Evolutionary conservation across 805 yeast genomes (phyloP).

Genomic region (Zygotorulaspora chibaensis): DNA sequence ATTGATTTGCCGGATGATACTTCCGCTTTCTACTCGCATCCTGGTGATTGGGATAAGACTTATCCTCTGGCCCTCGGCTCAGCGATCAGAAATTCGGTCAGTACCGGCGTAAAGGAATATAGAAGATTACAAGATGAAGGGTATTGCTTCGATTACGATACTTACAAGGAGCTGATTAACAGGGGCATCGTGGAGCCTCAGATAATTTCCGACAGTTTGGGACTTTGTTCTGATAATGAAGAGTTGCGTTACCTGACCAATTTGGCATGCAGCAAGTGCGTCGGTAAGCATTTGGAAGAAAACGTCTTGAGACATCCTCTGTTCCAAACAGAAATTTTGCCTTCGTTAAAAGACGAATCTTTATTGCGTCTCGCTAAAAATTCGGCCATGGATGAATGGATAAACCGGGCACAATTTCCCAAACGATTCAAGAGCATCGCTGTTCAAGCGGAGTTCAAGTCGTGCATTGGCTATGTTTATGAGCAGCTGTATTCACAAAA

Average conservation of each 20-base stretch:
- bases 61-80: constrained; percentile 31
- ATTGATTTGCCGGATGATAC: constrained; percentile 24
- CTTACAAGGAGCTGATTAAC: constrained; percentile 27
- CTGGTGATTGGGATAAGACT: constrained; percentile 35
- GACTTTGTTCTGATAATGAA: constrained; percentile 18
- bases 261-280: constrained; percentile 15
- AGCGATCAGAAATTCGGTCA: constrained; percentile 24
- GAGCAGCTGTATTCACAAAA: constrained; percentile 17
- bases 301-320: constrained; percentile 15
- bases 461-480: constrained; percentile 23
- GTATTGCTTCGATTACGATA: constrained; percentile 33
- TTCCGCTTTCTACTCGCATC: constrained; percentile 24
- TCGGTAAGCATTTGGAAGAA: constrained; percentile 13
- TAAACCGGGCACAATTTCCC: constrained; percentile 26
- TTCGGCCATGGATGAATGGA: constrained; percentile 13
- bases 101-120: constrained; percentile 27
- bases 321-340: constrained; percentile 16
- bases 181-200: constrained; percentile 17
- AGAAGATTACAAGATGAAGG: constrained; percentile 25
- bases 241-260: constrained; percentile 23
- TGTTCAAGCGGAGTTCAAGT: constrained; percentile 27
- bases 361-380: constrained; percentile 23
- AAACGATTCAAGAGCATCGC: constrained; percentile 27
- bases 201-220: constrained; percentile 18
- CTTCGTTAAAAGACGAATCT: constrained; percentile 24